A percentile compares a stretch with the other conserved stretches of the same genome.
Evolutionary conservation across 2,329 filamentous ascomycete genomes (phyloP).

Genomic region (Sphaerostilbella broomeana): DNA sequence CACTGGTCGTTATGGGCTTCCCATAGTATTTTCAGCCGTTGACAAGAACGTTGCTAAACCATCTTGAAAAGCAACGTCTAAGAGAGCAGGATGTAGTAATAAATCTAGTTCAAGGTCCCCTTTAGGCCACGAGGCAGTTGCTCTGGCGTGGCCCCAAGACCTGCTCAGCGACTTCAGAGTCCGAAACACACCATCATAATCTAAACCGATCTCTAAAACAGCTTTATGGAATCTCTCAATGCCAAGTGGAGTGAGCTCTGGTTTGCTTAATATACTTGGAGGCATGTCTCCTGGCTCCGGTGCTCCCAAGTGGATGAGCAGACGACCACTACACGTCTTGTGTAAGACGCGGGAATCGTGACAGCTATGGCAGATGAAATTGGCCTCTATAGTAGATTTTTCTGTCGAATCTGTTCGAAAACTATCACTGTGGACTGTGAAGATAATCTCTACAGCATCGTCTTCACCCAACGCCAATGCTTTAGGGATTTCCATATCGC

Average conservation of each 20-base stretch:
- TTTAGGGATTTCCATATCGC: no score
- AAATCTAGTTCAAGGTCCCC: background rate
- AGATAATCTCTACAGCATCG: background rate
- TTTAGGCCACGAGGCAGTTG: background rate
- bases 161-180: background rate
- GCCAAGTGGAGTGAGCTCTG: background rate
- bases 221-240: background rate
- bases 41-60: slow-evolving; percentile 1
- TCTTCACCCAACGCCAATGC: no score
- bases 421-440: background rate
- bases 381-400: background rate
- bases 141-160: slow-evolving; percentile 1
- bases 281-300: slow-evolving; percentile 13
- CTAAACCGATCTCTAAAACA: background rate
- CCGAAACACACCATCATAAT: slow-evolving; percentile 1
- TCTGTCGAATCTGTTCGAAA: background rate
- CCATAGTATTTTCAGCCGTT: background rate
- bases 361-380: background rate
- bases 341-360: background rate
- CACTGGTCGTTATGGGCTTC: background rate
- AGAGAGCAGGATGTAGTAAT: background rate
- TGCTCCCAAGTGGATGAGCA: background rate
- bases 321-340: background rate
- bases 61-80: slow-evolving; percentile 1
- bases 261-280: no score